These are phyloP conservation scores for Artemisia annua DNA, from an alignment of 129 eudicot species.

Conservation along the genomic window DNA sequence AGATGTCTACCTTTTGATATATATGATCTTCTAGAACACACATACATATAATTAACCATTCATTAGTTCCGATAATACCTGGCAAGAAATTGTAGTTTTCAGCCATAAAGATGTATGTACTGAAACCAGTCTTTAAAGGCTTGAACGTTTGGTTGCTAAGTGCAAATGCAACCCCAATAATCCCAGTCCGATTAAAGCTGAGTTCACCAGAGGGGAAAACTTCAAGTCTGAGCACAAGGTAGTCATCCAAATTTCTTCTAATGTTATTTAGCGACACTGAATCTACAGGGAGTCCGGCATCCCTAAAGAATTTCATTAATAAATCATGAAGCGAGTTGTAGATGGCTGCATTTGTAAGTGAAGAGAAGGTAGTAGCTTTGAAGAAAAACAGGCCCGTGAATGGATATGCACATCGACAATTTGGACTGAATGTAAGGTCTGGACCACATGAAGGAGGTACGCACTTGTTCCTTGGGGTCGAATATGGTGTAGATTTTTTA, in stretches of 20 bases:
- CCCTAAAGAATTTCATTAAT: constrained; percentile 34
- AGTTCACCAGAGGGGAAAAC: constrained; percentile 52
- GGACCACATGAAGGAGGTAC: constrained; percentile 35
- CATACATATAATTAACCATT: not conserved
- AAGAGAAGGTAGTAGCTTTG: constrained; percentile 67
- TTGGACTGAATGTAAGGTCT: constrained; percentile 47
- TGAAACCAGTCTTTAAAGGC: constrained; percentile 39
- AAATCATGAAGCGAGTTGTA: constrained; percentile 32
- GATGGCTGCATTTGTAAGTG: constrained; percentile 28
- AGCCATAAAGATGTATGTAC: constrained; percentile 51
- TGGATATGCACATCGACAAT: constrained; percentile 62
- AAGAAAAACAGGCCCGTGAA: constrained; percentile 54
- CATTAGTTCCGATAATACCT: constrained; percentile 18
- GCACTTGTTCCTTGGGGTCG: constrained; percentile 49
- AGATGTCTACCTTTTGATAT: not conserved
- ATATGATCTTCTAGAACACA: not conserved
- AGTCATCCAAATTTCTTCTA: constrained; percentile 32
- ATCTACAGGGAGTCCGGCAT: constrained; percentile 45
- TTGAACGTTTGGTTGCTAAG: constrained; percentile 59
- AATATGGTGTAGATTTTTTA: constrained; percentile 25
- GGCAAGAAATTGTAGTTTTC: constrained; percentile 38
- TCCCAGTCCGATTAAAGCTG: constrained; percentile 53
- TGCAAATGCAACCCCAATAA: constrained; percentile 38
- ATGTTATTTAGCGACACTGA: constrained; percentile 48
- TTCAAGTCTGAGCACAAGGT: constrained; percentile 43